Base-by-base conservation (phyloP, 192 early-diverging fungal species). In the Backusella parvicylindrica region DNA sequence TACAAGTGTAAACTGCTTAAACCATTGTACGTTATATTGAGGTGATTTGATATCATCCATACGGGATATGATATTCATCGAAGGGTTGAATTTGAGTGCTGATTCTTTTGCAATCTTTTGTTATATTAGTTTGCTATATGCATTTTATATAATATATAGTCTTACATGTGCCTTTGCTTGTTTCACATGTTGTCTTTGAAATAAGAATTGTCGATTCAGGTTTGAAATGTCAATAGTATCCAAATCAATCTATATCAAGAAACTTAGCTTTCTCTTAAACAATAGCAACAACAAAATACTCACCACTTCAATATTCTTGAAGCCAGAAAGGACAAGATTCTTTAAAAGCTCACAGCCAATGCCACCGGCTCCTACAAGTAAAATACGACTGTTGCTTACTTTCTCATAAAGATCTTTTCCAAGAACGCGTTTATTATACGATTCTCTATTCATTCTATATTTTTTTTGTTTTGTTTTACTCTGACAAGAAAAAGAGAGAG, bases 311-410 rank as follows among this genome's bases (percentile, higher is more conserved):
- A 99, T 95, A 75, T 88, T 68, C 56, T 81, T 82, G 81, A 98
- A 97, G 28, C 97, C 97, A 21, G 89, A 86, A 84, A 97, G 79
- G 43, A 96, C 92, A 18, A 99, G 87, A 82, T 97, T 92, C 84
- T 99, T 99, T 9, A 99, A 86, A 41, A 99, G 83, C 80, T 99
- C 98, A 85, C 98, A 99, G 49, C 98, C 98, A 64, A 99, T 99
- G 15, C 98, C 98, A 73, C 98, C 98, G 18, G 93, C 91, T 13
- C 93, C 93, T 15, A 95, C 89, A 64, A 95, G 86, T 60, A 95
- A 78, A 32, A 93, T 81, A 1, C 81, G 84, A 31, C 82, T 73
- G 11, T 49, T 47, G 2, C 31, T 16, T 26, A 85, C 75, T 68
- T 74, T 83, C 28, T 78, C 64, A 56, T 64, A 82, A 43, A 81